These are phyloP conservation scores for Bothriochloa decipiens DNA, from an alignment of 176 grass and related monocot genomes.

Conservation along the genomic window DNA sequence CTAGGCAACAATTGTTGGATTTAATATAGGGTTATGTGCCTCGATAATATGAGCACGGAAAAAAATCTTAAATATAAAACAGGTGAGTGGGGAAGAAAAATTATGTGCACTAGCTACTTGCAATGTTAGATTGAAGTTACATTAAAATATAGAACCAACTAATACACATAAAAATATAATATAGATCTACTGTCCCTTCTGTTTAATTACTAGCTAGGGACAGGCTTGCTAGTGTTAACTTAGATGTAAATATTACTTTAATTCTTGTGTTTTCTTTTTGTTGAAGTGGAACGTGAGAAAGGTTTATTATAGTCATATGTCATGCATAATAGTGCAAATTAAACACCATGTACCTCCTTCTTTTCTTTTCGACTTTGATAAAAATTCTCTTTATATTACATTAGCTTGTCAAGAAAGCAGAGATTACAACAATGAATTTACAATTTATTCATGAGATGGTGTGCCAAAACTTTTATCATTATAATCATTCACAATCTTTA, in stretches of 20 bases:
- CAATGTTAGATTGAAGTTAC: not conserved
- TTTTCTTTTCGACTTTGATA: not conserved
- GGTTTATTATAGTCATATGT: not conserved
- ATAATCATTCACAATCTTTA: not conserved
- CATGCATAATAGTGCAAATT: not conserved
- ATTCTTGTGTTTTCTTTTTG: not conserved
- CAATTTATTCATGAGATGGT: not conserved
- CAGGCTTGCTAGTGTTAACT: not conserved
- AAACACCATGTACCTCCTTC: not conserved
- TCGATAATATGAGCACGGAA: not conserved
- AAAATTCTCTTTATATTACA: not conserved
- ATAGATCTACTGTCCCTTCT: not conserved
- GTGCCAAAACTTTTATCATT: not conserved
- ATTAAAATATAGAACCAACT: not conserved
- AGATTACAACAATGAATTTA: not conserved
- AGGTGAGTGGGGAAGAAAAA: not conserved
- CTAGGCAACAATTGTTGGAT: not conserved
- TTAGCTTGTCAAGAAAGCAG: not conserved
- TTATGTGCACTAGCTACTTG: not conserved
- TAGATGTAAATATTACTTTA: not conserved
- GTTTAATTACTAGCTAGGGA: not conserved
- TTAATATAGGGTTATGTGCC: not conserved
- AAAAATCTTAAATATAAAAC: not conserved
- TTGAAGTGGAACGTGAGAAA: not conserved
- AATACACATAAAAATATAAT: not conserved